Base-by-base conservation (phyloP, 2,329 filamentous ascomycete genomes). In the Beauveria medogensis region DNA sequence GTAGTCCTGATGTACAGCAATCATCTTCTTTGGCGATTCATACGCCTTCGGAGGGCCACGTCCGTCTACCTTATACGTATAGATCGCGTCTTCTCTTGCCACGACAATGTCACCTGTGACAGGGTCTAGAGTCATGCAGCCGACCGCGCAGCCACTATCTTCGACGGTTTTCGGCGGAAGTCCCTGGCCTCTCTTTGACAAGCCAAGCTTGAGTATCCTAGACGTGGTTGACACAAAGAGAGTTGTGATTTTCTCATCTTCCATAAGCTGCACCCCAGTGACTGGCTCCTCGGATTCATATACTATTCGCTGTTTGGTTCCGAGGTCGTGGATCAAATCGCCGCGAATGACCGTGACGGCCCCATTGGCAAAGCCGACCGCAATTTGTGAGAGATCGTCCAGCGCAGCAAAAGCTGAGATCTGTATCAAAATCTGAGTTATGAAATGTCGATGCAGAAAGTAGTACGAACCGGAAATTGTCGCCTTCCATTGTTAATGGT, bases 231-330 rank as follows among this genome's bases (percentile, higher is more conserved):
- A 90, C 60, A 99, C 90, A 72, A 96, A 97, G 0, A 99, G 80
- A 0, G 89, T 93, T 2, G 90, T 94, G 47, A 83, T 69, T 65
- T 77, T 80, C 16, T 78, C 76, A 57, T 87, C 84, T 50, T 81
- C 79, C 50, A 80, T 75, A 63, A 96, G 88, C 69, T 94, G 89
- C 16, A 99, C 86, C 2, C 92, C 93, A 0, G 94, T 99, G 10
- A 99, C 87, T 0, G 94, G 95, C 72, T 99, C 94, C 68, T 97
- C 92, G 0, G 92, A 96, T 71, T 99, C 94, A 75, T 96, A 94
- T 10, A 99, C 91, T 40, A 93, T 94, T 58, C 94, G 86, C 73
- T 99, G 94, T 71, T 91, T 92, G 12, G 93, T 92, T 24, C 95
- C 94, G 61, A 94, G 86, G 72, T 99, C 94, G 72, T 99, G 92